Evolutionary conservation across 2,329 filamentous ascomycete genomes (phyloP).

Genomic region (Phialophora tarda): DNA sequence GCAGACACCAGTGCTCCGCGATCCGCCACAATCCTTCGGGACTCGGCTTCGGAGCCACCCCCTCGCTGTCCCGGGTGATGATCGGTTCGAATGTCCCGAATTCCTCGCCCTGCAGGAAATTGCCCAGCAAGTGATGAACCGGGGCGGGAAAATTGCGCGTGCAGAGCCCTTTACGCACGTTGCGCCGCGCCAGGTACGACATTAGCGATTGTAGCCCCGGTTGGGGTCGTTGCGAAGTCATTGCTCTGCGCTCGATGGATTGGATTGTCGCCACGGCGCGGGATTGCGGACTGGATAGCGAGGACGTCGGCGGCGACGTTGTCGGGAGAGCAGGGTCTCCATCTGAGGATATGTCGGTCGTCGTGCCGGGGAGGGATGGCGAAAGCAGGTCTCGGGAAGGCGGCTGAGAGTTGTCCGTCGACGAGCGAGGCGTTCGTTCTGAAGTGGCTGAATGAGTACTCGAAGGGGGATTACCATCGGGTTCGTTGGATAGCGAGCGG

Average conservation of each 20-base stretch:
- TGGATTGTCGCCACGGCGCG: conserved; percentile 74
- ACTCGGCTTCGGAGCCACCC: conserved; percentile 37
- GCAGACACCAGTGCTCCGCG: conserved; percentile 36
- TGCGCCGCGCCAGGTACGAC: conserved; percentile 70
- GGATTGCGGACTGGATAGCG: conserved; percentile 32
- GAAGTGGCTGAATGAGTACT: neutral
- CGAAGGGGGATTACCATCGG: conserved; percentile 35
- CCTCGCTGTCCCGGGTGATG: conserved; percentile 39
- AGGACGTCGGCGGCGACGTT: neutral
- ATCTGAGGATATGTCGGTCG: neutral
- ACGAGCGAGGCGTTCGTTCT: conserved; percentile 4
- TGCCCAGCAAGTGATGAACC: conserved; percentile 48
- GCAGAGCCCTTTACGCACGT: conserved; percentile 80
- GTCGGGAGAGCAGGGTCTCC: neutral
- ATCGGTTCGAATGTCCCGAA: conserved; percentile 33
- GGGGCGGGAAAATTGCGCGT: conserved; percentile 85
- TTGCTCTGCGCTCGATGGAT: conserved; percentile 78
- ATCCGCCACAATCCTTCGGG: conserved; percentile 39
- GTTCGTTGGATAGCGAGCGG: conserved; percentile 68
- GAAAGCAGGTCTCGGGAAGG: conserved; percentile 24
- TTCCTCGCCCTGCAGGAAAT: conserved; percentile 30
- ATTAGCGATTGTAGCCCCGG: conserved; percentile 79
- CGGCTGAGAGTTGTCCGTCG: conserved; percentile 20
- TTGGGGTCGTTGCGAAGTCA: conserved; percentile 80
- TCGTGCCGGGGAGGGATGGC: conserved; percentile 36